Evolutionary conservation across 2,329 filamentous ascomycete genomes (phyloP).

Genomic region (Trichoderma afroharzianum): DNA sequence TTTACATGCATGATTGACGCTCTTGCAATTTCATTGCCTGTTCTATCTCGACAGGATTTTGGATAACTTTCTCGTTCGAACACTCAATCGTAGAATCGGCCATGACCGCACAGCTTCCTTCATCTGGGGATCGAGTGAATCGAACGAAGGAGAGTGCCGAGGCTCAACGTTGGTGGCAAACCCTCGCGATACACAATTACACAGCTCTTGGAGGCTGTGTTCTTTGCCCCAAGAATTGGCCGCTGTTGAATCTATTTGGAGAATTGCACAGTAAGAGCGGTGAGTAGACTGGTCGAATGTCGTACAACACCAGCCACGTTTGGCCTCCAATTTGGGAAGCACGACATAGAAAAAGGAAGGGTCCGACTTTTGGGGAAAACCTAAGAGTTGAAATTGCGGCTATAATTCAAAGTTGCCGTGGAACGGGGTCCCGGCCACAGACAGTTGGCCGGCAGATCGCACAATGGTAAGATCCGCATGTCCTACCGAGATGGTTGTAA

Average conservation of each 20-base stretch:
- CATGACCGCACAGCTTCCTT: not conserved
- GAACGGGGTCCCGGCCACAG: not conserved
- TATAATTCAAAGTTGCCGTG: not conserved
- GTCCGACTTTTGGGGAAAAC: not conserved
- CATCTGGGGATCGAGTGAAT: not conserved
- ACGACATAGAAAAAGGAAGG: not conserved
- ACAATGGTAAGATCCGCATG: not conserved
- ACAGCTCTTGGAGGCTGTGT: not conserved
- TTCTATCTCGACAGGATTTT: not conserved
- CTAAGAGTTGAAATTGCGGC: not conserved
- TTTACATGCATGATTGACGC: not conserved
- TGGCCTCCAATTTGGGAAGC: not conserved
- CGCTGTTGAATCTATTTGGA: not conserved
- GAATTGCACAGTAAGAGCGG: constrained; percentile 10
- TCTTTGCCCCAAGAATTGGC: not conserved
- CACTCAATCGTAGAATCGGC: too few species aligned
- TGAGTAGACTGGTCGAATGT: not conserved
- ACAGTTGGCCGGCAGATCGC: constrained; percentile 9
- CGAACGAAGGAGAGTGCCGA: not conserved
- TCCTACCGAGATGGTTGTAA: not conserved
- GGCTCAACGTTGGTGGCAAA: not conserved
- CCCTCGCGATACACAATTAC: not conserved
- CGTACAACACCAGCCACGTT: constrained; percentile 15
- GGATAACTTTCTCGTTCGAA: too few species aligned
- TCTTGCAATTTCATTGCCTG: not conserved